Percentiles rank a stretch among this genome's conserved stretches.
Evolutionary conservation across 2,329 filamentous ascomycete species (phyloP).

Genomic region (Aureobasidium namibiae): DNA sequence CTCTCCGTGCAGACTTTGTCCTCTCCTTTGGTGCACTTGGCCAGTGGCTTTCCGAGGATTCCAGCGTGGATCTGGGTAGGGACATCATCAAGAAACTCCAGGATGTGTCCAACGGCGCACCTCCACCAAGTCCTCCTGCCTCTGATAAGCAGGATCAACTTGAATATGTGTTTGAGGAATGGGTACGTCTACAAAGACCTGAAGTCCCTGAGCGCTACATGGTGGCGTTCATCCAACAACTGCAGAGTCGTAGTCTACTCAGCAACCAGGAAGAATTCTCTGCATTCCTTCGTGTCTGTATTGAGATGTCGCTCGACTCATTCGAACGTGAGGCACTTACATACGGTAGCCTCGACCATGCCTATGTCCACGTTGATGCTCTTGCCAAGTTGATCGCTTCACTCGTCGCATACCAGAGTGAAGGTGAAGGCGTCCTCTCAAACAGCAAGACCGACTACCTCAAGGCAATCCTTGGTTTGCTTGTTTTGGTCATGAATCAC

Average conservation of each 20-base stretch:
- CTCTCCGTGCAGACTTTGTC: constrained; percentile 78
- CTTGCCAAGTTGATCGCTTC: constrained; percentile 71
- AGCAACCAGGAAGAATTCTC: constrained; percentile 67
- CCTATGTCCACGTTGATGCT: constrained; percentile 64
- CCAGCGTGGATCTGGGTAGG: constrained; percentile 56
- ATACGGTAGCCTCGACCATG: constrained; percentile 50
- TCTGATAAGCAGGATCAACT: constrained; percentile 68
- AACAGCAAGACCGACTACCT: constrained; percentile 62
- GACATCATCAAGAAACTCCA: constrained; percentile 62
- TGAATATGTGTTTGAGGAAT: constrained; percentile 94
- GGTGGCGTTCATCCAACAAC: constrained; percentile 72
- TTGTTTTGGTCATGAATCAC: constrained; percentile 73
- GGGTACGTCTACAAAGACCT: constrained; percentile 76
- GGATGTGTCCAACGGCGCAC: constrained; percentile 43
- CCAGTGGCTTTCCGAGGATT: constrained; percentile 70
- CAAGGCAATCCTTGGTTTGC: constrained; percentile 68
- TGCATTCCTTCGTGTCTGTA: constrained; percentile 68
- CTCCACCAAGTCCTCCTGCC: constrained; percentile 43
- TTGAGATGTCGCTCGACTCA: constrained; percentile 69
- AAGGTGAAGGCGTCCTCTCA: constrained; percentile 50
- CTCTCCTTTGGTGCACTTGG: constrained; percentile 74
- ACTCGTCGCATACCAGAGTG: constrained; percentile 64
- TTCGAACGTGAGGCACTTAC: constrained; percentile 64
- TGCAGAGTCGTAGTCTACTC: constrained; percentile 67
- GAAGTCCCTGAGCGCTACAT: constrained; percentile 64